These are phyloP conservation scores for Wickerhamomyces strasburgensis DNA, from an alignment of 805 yeast genomes.

Conservation along the genomic window DNA sequence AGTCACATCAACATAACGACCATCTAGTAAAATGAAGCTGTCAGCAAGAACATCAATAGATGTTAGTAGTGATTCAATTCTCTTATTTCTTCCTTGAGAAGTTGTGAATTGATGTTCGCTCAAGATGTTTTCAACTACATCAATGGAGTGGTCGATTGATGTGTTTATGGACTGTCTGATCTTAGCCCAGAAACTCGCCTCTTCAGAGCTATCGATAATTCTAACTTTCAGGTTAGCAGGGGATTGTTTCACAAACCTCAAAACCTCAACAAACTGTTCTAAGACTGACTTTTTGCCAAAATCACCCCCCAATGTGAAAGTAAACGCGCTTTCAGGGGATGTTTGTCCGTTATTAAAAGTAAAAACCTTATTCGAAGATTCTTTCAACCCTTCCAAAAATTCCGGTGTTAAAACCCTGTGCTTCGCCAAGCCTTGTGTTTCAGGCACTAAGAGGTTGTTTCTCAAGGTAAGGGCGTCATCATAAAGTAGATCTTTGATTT, in stretches of 20 bases:
- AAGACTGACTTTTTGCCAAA: conserved; percentile 35
- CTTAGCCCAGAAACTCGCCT: conserved; percentile 15
- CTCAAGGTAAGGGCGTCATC: conserved; percentile 39
- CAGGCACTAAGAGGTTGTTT: conserved; percentile 48
- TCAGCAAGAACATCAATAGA: conserved; percentile 30
- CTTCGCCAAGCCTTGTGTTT: conserved; percentile 28
- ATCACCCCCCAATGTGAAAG: conserved; percentile 58
- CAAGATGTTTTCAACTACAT: conserved; percentile 10
- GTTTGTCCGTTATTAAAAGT: conserved; percentile 16
- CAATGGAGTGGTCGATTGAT: conserved; percentile 15
- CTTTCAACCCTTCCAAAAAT: conserved; percentile 3
- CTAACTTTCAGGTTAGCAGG: conserved; percentile 34
- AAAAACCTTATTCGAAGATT: conserved; percentile 14
- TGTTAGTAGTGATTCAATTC: conserved; percentile 23
- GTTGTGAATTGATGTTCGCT: conserved; percentile 12
- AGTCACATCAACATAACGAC: conserved; percentile 42
- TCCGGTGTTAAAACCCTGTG: conserved; percentile 26
- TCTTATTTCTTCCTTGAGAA: conserved; percentile 2
- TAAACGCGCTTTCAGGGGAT: conserved; percentile 18
- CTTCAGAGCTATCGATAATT: conserved; percentile 27
- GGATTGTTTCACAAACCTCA: conserved; percentile 24
- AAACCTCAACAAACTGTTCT: conserved; percentile 39
- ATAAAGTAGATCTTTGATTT: conserved; percentile 37
- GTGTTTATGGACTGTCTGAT: conserved; percentile 14
- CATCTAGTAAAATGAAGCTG: conserved; percentile 45